phyloP scores from a whole-genome alignment of 352 stramenopile species.

The Pythium pyrilobum region DNA sequence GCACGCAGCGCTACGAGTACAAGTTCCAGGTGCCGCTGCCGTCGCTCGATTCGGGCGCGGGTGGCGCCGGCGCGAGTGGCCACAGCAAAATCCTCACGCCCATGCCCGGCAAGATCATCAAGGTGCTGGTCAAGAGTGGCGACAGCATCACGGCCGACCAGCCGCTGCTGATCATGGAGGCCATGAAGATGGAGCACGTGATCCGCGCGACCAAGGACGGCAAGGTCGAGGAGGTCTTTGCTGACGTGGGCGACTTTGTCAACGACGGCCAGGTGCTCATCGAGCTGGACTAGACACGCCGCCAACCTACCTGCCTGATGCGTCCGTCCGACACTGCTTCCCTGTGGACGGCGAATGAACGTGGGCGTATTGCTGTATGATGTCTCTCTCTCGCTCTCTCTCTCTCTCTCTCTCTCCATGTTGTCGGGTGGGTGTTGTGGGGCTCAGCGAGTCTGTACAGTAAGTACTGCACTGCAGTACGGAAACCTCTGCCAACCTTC shows the following conservation, averaged over 20 bases:
- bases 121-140: constrained; percentile 85
- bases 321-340: too few relatives aligned
- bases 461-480: too few relatives aligned
- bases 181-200: constrained; percentile 97
- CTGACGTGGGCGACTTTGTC: constrained; percentile 70
- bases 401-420: too few relatives aligned
- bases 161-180: constrained; percentile 93
- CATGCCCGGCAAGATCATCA: constrained; percentile 95
- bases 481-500: too few relatives aligned
- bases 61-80: constrained; percentile 24
- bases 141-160: constrained; percentile 86
- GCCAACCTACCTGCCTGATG: too few relatives aligned
- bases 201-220: constrained; percentile 70
- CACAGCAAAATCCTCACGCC: constrained; percentile 78
- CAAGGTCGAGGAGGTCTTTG: constrained; percentile 66
- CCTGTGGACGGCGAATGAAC: too few relatives aligned
- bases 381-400: too few relatives aligned
- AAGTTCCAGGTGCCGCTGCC: constrained; percentile 71
- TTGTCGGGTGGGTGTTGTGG: too few relatives aligned
- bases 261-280: constrained; percentile 70
- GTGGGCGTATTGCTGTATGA: too few relatives aligned
- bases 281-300: constrained; percentile 41
- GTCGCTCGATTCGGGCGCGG: constrained; percentile 31
- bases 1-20: constrained; percentile 70
- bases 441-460: too few relatives aligned